Percentiles rank a stretch among this genome's conserved stretches.
phyloP scores from a whole-genome alignment of 495 filamentous ascomycete genomes.

The Neurospora cerealis region DNA sequence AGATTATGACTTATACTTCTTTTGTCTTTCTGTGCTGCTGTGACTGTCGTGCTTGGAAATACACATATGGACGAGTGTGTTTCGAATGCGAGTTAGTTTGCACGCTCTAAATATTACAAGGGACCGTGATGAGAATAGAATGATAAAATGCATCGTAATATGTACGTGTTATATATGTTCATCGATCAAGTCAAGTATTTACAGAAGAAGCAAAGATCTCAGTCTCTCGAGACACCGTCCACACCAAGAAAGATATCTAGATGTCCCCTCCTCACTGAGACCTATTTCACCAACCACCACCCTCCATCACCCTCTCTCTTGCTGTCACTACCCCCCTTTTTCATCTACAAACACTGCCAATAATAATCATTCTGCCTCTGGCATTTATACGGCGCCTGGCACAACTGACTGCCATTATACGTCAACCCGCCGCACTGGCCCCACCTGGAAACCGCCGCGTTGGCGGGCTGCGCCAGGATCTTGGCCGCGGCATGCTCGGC shows the following conservation, averaged over 20 bases:
- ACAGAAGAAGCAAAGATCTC: neutral
- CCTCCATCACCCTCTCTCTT: neutral
- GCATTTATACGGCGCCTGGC: conserved; percentile 15
- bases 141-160: neutral
- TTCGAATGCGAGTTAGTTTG: neutral
- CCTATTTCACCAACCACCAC: neutral
- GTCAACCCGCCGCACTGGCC: conserved; percentile 37
- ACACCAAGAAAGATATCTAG: neutral
- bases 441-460: conserved; percentile 5
- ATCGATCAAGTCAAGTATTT: neutral
- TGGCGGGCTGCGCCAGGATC: conserved; percentile 37
- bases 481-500: conserved; percentile 42
- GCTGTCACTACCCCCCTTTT: neutral
- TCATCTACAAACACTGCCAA: conserved; percentile 19
- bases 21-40: neutral
- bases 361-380: conserved; percentile 15
- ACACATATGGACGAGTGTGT: too few species aligned
- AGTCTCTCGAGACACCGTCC: neutral
- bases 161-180: neutral
- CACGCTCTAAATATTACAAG: neutral
- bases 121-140: neutral
- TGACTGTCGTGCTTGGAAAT: neutral
- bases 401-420: conserved; percentile 15
- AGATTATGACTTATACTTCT: neutral
- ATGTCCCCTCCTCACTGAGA: neutral